Evolutionary conservation across 805 yeast genomes (phyloP).

Genomic region (Yamadazyma phyllophila): DNA sequence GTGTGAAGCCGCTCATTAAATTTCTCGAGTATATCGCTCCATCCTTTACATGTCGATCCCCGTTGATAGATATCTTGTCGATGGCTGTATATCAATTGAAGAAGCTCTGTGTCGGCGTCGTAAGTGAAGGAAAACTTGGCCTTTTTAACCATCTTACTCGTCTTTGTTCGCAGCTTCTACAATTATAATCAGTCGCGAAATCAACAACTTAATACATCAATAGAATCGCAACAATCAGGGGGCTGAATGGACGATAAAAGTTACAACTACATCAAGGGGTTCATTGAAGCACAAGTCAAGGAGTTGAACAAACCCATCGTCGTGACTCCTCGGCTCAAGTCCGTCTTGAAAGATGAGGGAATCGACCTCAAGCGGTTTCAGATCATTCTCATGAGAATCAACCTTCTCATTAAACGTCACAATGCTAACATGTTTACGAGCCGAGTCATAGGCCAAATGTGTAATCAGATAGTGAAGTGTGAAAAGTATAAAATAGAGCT

Average conservation of each 20-base stretch:
- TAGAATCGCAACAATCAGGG: neutral
- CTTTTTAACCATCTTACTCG: constrained; percentile 5
- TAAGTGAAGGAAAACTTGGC: constrained; percentile 24
- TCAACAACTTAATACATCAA: neutral
- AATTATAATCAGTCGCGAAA: neutral
- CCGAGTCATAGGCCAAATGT: constrained; percentile 35
- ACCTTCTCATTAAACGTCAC: constrained; percentile 21
- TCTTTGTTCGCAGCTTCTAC: neutral
- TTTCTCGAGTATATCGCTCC: constrained; percentile 22
- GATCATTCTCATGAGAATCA: constrained; percentile 12
- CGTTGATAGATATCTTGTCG: constrained; percentile 24
- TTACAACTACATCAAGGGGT: constrained; percentile 25
- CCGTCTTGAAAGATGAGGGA: constrained; percentile 12
- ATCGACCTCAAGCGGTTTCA: constrained; percentile 10
- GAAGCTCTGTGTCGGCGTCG: constrained; percentile 22
- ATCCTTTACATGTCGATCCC: constrained; percentile 25
- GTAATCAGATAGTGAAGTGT: constrained; percentile 33
- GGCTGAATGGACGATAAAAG: constrained; percentile 2
- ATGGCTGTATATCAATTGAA: constrained; percentile 18
- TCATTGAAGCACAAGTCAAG: constrained; percentile 32
- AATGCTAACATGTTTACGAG: constrained; percentile 24
- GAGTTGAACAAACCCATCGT: constrained; percentile 27
- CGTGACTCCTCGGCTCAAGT: constrained; percentile 17
- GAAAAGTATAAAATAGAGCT: constrained; percentile 27
- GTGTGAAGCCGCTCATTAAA: constrained; percentile 19